A percentile compares a stretch with the other conserved stretches of the same genome.
These are phyloP conservation scores for Diphasiastrum complanatum DNA, from an alignment of 83 land plant species.

Conservation along the genomic window DNA sequence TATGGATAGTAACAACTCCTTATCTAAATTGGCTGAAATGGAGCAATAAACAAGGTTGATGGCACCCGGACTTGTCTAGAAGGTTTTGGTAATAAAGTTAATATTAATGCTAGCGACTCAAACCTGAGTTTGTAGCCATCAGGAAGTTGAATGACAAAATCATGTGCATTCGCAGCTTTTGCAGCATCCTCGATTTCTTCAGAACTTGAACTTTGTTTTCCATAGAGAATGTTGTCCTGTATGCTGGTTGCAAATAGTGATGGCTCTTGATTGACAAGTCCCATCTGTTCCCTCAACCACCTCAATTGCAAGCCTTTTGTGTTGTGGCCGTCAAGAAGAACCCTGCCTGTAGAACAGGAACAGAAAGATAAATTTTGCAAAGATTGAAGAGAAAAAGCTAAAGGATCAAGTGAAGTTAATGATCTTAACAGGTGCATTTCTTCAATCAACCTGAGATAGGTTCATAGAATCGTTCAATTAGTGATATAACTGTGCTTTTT, in stretches of 20 bases:
- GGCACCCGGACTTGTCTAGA: too few relatives aligned
- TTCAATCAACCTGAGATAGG: conserved; percentile 28
- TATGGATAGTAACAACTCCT: too few relatives aligned
- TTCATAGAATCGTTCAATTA: conserved; percentile 46
- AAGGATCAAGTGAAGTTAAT: too few relatives aligned
- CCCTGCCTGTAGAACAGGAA: conserved; percentile 23
- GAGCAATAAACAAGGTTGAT: too few relatives aligned
- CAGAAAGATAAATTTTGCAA: background rate
- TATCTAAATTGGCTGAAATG: too few relatives aligned
- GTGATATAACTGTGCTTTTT: conserved; percentile 43
- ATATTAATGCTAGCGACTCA: too few relatives aligned
- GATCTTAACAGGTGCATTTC: background rate
- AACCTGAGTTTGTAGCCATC: conserved; percentile 17
- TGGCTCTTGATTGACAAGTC: conserved; percentile 44
- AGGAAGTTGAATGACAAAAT: conserved; percentile 39
- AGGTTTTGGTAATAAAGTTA: too few relatives aligned
- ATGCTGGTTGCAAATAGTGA: conserved; percentile 38
- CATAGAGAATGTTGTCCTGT: conserved; percentile 34
- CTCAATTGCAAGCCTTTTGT: conserved; percentile 35
- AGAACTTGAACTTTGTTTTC: conserved; percentile 28
- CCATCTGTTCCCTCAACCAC: conserved; percentile 38
- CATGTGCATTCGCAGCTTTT: conserved; percentile 44
- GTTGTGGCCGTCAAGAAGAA: conserved; percentile 35
- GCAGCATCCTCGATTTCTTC: conserved; percentile 35
- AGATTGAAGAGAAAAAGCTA: background rate